phyloP scores from a whole-genome alignment of 2,329 filamentous ascomycete genomes.

The Magnaporthiopsis incrustans region DNA sequence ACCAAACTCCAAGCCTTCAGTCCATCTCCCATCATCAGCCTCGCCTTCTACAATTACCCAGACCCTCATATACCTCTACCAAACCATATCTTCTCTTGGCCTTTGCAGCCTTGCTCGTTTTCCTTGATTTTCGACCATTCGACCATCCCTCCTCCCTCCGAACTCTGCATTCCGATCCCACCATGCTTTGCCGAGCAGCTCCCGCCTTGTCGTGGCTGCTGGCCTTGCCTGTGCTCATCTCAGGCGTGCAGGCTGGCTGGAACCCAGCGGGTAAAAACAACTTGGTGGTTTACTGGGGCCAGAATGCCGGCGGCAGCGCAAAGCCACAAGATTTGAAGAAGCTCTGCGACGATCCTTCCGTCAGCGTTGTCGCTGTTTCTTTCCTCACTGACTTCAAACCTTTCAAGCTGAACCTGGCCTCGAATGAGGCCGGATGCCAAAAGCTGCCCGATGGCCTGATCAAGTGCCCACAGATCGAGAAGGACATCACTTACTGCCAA shows the following conservation, averaged over 20 bases:
- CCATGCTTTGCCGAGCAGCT: background rate
- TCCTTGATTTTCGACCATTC: background rate
- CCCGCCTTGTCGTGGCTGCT: background rate
- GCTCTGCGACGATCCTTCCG: background rate
- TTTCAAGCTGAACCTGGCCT: slow-evolving; percentile 55
- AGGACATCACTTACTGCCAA: slow-evolving; percentile 55
- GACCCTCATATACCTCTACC: background rate
- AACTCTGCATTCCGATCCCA: background rate
- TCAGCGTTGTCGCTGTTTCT: slow-evolving; percentile 47
- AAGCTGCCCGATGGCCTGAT: slow-evolving; percentile 47
- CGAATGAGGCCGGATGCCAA: slow-evolving; percentile 51
- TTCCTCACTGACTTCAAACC: slow-evolving; percentile 52
- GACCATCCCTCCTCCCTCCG: background rate
- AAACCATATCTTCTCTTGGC: background rate
- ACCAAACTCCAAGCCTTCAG: too few species aligned
- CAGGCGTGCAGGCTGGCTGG: background rate
- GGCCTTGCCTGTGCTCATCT: background rate
- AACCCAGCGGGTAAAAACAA: background rate
- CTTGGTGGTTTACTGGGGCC: background rate
- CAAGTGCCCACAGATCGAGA: slow-evolving; percentile 60
- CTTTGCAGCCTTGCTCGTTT: background rate
- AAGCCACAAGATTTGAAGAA: background rate
- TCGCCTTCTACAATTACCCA: background rate
- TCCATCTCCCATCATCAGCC: background rate
- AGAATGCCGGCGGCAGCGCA: background rate